Evolutionary conservation across 208 protist species (phyloP), one percentile per base, ranked within the genome.

Genomic region (Porcisia hertigi): DNA sequence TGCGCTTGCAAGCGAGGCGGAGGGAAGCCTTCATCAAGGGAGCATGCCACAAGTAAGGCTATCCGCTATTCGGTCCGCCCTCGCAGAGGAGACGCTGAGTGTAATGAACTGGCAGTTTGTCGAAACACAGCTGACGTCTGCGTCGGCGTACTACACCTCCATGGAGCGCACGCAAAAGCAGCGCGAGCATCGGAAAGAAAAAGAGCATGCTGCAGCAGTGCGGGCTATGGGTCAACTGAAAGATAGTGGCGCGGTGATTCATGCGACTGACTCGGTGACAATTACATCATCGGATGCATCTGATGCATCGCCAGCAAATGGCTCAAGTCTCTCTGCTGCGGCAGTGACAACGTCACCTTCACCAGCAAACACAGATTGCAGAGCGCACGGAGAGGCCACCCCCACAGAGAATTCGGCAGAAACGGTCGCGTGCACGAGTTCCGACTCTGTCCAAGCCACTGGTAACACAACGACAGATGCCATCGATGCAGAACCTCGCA

Each of bases 91-190:
- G 1, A 85, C 89, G 0, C 49, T 92, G 25, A 25, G 43, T 18
- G 39, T 65, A 9, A 85, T 92, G 81, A 91, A 96, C 71, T 96
- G 89, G 92, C 65, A 62, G 1, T 96, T 96, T 85, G 83, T 96
- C 9, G 77, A 90, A 57, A 60, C 73, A 63, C 92, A 94, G 72
- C 77, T 90, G 66, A 45, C 73, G 14, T 63, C 77, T 25, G 92
- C 92, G 25, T 53, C 65, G 53, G 57, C 59, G 14, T 96, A 96
- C 81, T 96, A 90, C 80, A 75, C 1, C 18, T 94, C 86, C 39
- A 75, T 71, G 36, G 81, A 54, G 20, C 89, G 92, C 45, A 62
- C 58, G 0, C 73, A 63, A 23, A 82, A 76, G 6, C 76, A 82
- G 69, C 58, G 41, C 3, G 65, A 74, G 18, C 73, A 79, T 39